Conservation (phyloP, 139 green algal genomes). For the Tetradesmus obliquus region DNA sequence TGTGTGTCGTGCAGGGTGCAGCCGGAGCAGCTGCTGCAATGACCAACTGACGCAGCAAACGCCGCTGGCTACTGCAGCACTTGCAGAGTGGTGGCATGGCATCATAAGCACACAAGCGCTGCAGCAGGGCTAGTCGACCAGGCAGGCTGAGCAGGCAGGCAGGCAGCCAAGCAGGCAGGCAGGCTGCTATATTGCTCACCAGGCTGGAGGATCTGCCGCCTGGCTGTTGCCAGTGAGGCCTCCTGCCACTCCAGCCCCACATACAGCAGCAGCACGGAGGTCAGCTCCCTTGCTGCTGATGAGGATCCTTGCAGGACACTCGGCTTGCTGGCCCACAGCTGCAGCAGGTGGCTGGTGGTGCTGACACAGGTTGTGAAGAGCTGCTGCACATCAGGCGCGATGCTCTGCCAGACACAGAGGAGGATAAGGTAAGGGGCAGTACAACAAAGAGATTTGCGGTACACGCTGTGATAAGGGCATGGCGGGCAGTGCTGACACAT, state of each 20-base stretch:
- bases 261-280: neutral
- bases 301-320: neutral
- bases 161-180: constrained; percentile 7
- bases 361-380: neutral
- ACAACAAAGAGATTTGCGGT: too few relatives aligned
- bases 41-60: too few relatives aligned
- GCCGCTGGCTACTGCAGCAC: too few relatives aligned
- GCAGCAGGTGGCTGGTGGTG: neutral
- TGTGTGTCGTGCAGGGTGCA: too few relatives aligned
- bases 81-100: too few relatives aligned
- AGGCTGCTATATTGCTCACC: neutral
- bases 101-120: too few relatives aligned
- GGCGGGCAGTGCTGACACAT: neutral
- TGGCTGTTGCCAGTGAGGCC: neutral
- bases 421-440: too few relatives aligned
- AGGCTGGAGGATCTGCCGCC: neutral
- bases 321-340: neutral
- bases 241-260: neutral
- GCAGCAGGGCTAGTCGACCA: too few relatives aligned
- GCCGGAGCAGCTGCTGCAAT: too few relatives aligned
- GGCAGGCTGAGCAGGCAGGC: neutral
- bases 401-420: neutral
- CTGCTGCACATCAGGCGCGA: neutral
- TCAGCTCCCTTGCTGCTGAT: too few relatives aligned
- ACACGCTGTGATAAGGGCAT: neutral